Conservation (phyloP, 352 stramenopile genomes). For the Poterioochromonas sp. region DNA sequence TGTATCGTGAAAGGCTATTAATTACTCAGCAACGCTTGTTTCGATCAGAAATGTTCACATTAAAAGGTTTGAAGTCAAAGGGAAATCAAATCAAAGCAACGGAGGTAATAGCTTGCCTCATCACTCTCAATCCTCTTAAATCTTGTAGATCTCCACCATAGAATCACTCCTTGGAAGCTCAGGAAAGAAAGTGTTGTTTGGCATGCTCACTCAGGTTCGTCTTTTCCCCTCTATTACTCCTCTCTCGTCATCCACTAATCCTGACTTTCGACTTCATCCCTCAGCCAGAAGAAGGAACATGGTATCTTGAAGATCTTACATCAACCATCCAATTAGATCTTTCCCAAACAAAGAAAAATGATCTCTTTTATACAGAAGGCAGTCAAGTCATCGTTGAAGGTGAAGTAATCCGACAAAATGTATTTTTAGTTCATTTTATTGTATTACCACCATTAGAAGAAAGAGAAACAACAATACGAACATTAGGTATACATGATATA, state of each 20-base stretch:
- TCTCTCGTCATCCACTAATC: neutral
- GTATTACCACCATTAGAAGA: slow-evolving; percentile 69
- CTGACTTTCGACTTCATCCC: too few relatives aligned
- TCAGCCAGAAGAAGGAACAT: slow-evolving; percentile 39
- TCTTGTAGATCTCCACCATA: slow-evolving; percentile 15
- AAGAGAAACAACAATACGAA: slow-evolving; percentile 59
- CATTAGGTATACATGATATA: slow-evolving; percentile 63
- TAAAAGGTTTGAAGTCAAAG: neutral
- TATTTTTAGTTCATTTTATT: slow-evolving; percentile 55
- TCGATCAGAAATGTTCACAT: neutral
- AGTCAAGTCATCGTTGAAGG: slow-evolving; percentile 77
- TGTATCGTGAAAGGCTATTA: slow-evolving; percentile 20
- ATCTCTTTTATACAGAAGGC: slow-evolving; percentile 70
- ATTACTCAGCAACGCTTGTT: slow-evolving; percentile 13
- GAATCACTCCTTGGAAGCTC: slow-evolving; percentile 41
- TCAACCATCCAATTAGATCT: slow-evolving; percentile 42
- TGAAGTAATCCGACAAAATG: neutral
- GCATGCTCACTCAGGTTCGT: slow-evolving; percentile 44
- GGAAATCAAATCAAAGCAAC: neutral
- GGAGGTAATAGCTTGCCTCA: too few relatives aligned
- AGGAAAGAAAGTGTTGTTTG: slow-evolving; percentile 39
- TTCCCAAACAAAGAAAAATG: slow-evolving; percentile 28
- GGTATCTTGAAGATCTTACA: slow-evolving; percentile 47
- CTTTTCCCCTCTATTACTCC: slow-evolving; percentile 14
- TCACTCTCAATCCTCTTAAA: neutral